Evolutionary conservation across 495 filamentous ascomycete genomes (phyloP).

Genomic region (Hypomontagnella submonticulosa): DNA sequence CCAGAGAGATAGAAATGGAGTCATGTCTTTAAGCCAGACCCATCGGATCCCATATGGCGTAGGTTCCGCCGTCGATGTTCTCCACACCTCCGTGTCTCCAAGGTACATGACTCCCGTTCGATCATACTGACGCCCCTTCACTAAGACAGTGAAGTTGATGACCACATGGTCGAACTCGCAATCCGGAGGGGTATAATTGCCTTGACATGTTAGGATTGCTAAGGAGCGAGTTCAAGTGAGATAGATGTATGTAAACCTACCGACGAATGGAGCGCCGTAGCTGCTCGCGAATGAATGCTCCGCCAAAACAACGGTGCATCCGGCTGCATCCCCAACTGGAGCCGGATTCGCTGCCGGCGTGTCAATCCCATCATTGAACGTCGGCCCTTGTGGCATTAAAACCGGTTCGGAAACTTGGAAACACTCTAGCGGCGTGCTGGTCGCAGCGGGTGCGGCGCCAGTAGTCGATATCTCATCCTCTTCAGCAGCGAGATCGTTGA

Average conservation of each 20-base stretch:
- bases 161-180: constrained; percentile 84
- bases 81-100: constrained; percentile 84
- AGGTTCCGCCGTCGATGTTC: constrained; percentile 90
- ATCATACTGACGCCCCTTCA: constrained; percentile 82
- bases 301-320: constrained; percentile 68
- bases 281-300: constrained; percentile 79
- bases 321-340: constrained; percentile 34
- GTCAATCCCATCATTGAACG: constrained; percentile 52
- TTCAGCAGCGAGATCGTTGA: constrained; percentile 34
- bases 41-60: constrained; percentile 75
- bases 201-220: constrained; percentile 52
- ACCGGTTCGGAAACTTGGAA: constrained; percentile 79
- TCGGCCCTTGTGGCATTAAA: constrained; percentile 54
- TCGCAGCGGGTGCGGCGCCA: constrained; percentile 17
- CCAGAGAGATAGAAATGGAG: constrained; percentile 77
- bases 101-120: constrained; percentile 84
- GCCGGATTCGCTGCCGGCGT: constrained; percentile 26
- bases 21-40: constrained; percentile 89
- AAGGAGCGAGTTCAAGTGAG: not conserved
- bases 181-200: constrained; percentile 75
- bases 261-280: constrained; percentile 84
- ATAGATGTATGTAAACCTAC: constrained; percentile 54
- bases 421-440: constrained; percentile 58
- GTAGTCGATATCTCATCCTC: constrained; percentile 13
- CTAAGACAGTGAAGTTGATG: constrained; percentile 85